phyloP scores from a whole-genome alignment of 352 stramenopile genomes.

The Globisporangium iwayamae region DNA sequence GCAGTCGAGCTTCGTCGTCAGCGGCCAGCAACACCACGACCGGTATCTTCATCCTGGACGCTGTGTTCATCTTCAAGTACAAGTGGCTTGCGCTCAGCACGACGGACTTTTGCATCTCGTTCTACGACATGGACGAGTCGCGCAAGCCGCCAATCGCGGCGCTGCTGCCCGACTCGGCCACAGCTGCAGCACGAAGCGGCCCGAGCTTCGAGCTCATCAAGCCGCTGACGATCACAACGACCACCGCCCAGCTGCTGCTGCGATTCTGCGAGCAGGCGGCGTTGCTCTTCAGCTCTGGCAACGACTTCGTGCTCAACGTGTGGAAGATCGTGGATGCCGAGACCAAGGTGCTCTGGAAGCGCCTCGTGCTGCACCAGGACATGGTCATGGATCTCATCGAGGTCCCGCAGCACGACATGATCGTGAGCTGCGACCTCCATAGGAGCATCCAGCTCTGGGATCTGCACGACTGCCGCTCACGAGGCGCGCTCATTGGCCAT shows the following conservation, averaged over 20 bases:
- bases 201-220: slow-evolving; percentile 40
- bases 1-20: background rate
- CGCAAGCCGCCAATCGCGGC: slow-evolving; percentile 20
- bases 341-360: slow-evolving; percentile 58
- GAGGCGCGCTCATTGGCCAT: slow-evolving; percentile 58
- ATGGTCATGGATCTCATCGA: slow-evolving; percentile 71
- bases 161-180: slow-evolving; percentile 13
- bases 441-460: slow-evolving; percentile 80
- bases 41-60: slow-evolving; percentile 62
- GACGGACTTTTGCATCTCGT: slow-evolving; percentile 80
- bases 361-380: slow-evolving; percentile 44
- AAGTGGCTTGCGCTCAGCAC: slow-evolving; percentile 64
- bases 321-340: slow-evolving; percentile 62
- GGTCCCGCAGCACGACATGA: slow-evolving; percentile 65
- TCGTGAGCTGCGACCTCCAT: slow-evolving; percentile 75
- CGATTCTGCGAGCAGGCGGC: slow-evolving; percentile 57
- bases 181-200: slow-evolving; percentile 10
- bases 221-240: slow-evolving; percentile 58
- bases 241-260: slow-evolving; percentile 53
- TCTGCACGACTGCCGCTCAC: slow-evolving; percentile 58
- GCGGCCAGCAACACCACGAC: background rate
- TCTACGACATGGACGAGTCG: slow-evolving; percentile 72
- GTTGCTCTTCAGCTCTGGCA: slow-evolving; percentile 56
- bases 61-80: slow-evolving; percentile 59
- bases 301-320: slow-evolving; percentile 66